Evolutionary conservation across 345 rosid species (phyloP).

Genomic region (Citrus mangshanensis): DNA sequence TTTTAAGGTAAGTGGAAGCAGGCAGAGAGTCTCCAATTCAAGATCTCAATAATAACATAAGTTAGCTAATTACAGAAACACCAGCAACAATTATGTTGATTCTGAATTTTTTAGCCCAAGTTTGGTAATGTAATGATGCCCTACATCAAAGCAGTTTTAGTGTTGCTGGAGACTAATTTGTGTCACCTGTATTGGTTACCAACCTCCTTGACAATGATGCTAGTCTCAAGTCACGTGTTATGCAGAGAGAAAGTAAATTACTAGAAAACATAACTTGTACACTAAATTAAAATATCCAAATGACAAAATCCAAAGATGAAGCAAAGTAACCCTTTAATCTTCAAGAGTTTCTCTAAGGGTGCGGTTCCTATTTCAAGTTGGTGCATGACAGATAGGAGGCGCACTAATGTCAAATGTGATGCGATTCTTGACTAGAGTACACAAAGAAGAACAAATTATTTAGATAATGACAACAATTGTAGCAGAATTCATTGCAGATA

Average conservation of each 20-base stretch:
- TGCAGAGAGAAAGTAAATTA: neutral
- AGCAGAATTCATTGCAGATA: neutral
- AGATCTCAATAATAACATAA: slow-evolving; percentile 2
- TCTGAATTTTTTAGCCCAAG: neutral
- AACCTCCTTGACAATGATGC: neutral
- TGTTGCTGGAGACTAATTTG: neutral
- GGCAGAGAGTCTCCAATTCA: neutral
- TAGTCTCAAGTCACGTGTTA: neutral
- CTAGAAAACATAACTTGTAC: no score
- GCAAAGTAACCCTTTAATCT: neutral
- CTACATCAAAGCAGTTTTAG: neutral
- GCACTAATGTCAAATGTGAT: neutral
- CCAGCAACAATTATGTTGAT: slow-evolving; percentile 2
- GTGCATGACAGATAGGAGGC: neutral
- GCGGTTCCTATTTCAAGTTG: neutral
- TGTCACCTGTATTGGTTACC: neutral
- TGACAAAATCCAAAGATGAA: neutral
- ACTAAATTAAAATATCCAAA: neutral
- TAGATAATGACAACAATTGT: slow-evolving; percentile 8
- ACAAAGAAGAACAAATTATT: neutral
- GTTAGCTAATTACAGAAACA: neutral
- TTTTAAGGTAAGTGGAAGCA: neutral
- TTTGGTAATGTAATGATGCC: slow-evolving; percentile 4
- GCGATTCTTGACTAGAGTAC: neutral
- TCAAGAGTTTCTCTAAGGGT: neutral